These are phyloP conservation scores for Fusarium humuli DNA, from an alignment of 2,329 filamentous ascomycete species.

Conservation along the genomic window DNA sequence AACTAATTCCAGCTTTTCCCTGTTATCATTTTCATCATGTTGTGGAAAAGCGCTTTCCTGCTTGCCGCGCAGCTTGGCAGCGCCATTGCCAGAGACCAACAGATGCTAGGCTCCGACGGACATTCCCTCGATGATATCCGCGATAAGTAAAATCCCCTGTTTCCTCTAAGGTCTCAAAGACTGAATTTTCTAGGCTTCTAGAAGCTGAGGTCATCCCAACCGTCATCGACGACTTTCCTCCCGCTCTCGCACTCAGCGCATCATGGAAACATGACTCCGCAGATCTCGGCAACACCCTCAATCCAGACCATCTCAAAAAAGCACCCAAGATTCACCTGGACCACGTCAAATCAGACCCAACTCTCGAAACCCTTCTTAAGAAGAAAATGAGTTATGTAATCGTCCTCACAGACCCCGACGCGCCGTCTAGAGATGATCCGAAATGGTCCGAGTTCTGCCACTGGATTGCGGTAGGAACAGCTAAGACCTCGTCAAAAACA, in stretches of 20 bases:
- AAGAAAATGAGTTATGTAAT: slow-evolving; percentile 18
- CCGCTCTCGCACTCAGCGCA: slow-evolving; percentile 19
- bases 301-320: slow-evolving; percentile 12
- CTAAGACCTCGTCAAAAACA: neutral
- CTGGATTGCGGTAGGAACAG: slow-evolving; percentile 29
- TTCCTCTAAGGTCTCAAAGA: rapidly evolving
- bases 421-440: slow-evolving; percentile 35
- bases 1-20: too few species aligned
- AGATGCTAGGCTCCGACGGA: neutral
- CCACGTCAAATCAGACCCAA: neutral
- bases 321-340: slow-evolving; percentile 2
- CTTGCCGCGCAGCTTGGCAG: neutral
- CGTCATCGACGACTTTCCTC: slow-evolving; percentile 38
- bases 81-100: neutral
- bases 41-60: neutral
- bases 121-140: slow-evolving; percentile 8
- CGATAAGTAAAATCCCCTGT: neutral
- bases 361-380: neutral
- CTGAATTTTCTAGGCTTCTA: slow-evolving; percentile 1
- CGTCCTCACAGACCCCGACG: slow-evolving; percentile 39
- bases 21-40: neutral
- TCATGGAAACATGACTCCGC: slow-evolving; percentile 31
- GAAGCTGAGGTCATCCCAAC: slow-evolving; percentile 35
- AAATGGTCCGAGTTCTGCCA: slow-evolving; percentile 44
- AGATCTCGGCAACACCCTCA: slow-evolving; percentile 33